Percentiles rank a stretch among this genome's conserved stretches.
phyloP scores from a whole-genome alignment of 164 flowering plant species.

The Nelumbo lutea region DNA sequence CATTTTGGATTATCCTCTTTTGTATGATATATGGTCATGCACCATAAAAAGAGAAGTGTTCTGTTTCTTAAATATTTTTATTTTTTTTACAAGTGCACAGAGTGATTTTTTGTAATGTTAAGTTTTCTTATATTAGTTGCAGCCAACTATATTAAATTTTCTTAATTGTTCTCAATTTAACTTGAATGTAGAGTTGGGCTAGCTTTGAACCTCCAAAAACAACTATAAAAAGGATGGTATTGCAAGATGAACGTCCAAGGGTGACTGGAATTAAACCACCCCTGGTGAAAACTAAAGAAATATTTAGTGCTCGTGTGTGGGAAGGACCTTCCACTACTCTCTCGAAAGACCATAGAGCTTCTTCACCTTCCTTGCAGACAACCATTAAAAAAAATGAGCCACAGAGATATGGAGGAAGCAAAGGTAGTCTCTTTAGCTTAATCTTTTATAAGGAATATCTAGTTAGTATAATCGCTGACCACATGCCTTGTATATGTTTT shows the following conservation, averaged over 20 bases:
- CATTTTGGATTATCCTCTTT: too few relatives aligned
- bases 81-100: background rate
- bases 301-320: slow-evolving; percentile 17
- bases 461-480: background rate
- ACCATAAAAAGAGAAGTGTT: too few relatives aligned
- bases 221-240: slow-evolving; percentile 60
- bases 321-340: slow-evolving; percentile 2
- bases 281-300: slow-evolving; percentile 20
- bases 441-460: background rate
- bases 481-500: slow-evolving; percentile 3
- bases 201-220: slow-evolving; percentile 80
- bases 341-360: slow-evolving; percentile 6
- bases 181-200: slow-evolving; percentile 59
- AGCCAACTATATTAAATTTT: background rate
- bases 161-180: background rate
- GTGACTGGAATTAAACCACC: slow-evolving; percentile 23
- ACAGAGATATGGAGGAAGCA: slow-evolving; percentile 5
- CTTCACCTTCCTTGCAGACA: slow-evolving; percentile 17
- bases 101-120: background rate
- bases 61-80: too few relatives aligned
- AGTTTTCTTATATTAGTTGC: background rate
- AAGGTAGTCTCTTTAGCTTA: slow-evolving; percentile 9
- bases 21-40: too few relatives aligned
- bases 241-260: slow-evolving; percentile 38
- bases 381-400: slow-evolving; percentile 27